Conservation (phyloP, 2,329 filamentous ascomycete genomes). For the Pyricularia grisea region DNA sequence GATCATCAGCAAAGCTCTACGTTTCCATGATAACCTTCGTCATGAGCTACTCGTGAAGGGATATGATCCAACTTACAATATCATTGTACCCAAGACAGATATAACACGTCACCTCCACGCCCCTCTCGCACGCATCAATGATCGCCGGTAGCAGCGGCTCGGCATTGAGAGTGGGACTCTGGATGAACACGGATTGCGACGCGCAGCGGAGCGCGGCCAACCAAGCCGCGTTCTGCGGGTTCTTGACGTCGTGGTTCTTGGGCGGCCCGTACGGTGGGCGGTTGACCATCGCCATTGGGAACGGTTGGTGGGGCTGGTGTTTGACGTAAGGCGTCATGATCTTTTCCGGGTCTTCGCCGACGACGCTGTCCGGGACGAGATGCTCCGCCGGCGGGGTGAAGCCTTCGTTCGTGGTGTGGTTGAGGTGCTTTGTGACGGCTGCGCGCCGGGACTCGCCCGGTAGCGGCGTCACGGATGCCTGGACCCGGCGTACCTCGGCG, state of each 20-base stretch:
- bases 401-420: conserved; percentile 44
- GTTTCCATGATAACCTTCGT: not conserved
- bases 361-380: conserved; percentile 9
- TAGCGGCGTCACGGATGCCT: conserved; percentile 42
- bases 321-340: conserved; percentile 60
- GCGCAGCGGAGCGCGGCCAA: conserved; percentile 61
- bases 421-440: conserved; percentile 56
- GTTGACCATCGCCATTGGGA: conserved; percentile 65
- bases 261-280: conserved; percentile 57
- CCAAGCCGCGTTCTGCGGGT: conserved; percentile 70
- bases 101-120: conserved; percentile 59
- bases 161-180: conserved; percentile 70
- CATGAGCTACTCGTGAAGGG: not conserved
- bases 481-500: conserved; percentile 52
- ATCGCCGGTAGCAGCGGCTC: conserved; percentile 56
- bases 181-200: conserved; percentile 58
- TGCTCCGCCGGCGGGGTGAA: conserved; percentile 47
- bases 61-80: conserved; percentile 27
- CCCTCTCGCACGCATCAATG: conserved; percentile 53
- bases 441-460: conserved; percentile 42
- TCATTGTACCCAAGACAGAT: conserved; percentile 76
- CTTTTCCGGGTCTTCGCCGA: conserved; percentile 24
- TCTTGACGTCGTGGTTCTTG: conserved; percentile 49
- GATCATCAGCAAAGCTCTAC: not conserved
- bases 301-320: conserved; percentile 38